Evolutionary conservation across 2,329 filamentous ascomycete species (phyloP).

Genomic region (Capronia americana): DNA sequence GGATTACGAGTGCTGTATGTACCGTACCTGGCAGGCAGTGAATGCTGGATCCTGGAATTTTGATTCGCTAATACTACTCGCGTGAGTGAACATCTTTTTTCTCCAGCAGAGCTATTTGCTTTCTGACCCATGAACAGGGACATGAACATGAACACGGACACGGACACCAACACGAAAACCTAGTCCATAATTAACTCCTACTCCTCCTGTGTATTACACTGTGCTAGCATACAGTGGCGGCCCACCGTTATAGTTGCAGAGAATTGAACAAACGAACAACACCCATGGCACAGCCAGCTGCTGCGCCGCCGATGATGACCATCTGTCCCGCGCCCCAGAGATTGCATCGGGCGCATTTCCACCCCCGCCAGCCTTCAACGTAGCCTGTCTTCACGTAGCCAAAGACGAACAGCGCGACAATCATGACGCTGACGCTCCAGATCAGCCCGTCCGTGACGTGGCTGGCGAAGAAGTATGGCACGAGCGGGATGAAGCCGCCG

Average conservation of each 20-base stretch:
- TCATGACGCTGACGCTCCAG: constrained; percentile 59
- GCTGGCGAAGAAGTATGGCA: constrained; percentile 56
- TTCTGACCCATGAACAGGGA: no score
- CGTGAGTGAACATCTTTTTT: no score
- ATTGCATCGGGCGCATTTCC: constrained; percentile 18
- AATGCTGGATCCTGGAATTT: no score
- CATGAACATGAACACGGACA: neutral
- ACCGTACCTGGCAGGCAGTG: no score
- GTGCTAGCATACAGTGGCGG: neutral
- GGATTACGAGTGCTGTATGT: no score
- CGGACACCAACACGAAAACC: no score
- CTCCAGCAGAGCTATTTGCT: no score
- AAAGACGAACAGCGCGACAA: constrained; percentile 57
- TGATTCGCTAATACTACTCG: no score
- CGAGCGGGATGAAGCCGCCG: constrained; percentile 56
- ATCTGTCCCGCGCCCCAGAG: constrained; percentile 65
- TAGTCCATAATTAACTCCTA: neutral
- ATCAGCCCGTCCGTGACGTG: constrained; percentile 52
- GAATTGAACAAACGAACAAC: constrained; percentile 46
- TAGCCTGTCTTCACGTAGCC: constrained; percentile 59
- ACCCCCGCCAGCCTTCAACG: constrained; percentile 50
- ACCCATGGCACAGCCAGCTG: constrained; percentile 69
- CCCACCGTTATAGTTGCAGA: neutral
- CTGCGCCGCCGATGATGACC: constrained; percentile 67
- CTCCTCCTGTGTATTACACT: neutral